These are phyloP conservation scores for Cadophora sp. DNA, from an alignment of 2,329 filamentous ascomycete species.

Conservation along the genomic window DNA sequence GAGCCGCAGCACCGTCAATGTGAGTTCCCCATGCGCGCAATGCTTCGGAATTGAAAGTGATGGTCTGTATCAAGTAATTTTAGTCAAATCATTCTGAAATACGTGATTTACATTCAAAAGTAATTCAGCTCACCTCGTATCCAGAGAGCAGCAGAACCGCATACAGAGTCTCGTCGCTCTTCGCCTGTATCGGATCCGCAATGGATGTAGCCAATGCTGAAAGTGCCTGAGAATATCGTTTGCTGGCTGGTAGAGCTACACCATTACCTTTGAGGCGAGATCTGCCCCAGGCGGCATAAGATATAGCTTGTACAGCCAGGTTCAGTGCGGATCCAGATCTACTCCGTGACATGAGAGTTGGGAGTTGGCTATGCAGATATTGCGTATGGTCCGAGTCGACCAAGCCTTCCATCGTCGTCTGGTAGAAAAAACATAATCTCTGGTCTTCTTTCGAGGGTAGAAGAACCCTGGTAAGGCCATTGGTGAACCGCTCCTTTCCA, in stretches of 20 bases:
- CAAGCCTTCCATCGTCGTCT: conserved; percentile 19
- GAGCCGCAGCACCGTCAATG: conserved; percentile 28
- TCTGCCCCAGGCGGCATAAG: conserved; percentile 26
- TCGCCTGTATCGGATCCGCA: conserved; percentile 28
- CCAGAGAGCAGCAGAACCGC: conserved; percentile 33
- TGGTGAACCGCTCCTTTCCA: not conserved
- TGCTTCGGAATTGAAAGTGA: conserved; percentile 26
- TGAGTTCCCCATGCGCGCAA: conserved; percentile 29
- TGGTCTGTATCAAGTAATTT: conserved; percentile 24
- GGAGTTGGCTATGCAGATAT: conserved; percentile 31
- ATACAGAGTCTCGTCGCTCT: conserved; percentile 30
- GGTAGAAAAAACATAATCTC: conserved; percentile 27
- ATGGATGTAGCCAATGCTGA: conserved; percentile 23
- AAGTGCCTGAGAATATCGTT: conserved; percentile 25
- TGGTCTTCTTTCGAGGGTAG: conserved; percentile 20
- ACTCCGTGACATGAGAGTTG: conserved; percentile 21
- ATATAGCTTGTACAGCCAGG: conserved; percentile 28
- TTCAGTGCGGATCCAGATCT: conserved; percentile 23
- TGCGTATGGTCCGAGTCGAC: conserved; percentile 24
- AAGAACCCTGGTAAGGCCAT: not conserved
- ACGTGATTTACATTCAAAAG: not conserved
- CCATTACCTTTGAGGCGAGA: conserved; percentile 5
- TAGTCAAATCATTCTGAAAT: not conserved
- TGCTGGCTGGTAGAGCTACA: conserved; percentile 20
- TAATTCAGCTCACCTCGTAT: conserved; percentile 27